Evolutionary conservation across 2,329 filamentous ascomycete genomes (phyloP), one percentile per base, ranked within the genome.

Genomic region (Botrytis sinoallii): DNA sequence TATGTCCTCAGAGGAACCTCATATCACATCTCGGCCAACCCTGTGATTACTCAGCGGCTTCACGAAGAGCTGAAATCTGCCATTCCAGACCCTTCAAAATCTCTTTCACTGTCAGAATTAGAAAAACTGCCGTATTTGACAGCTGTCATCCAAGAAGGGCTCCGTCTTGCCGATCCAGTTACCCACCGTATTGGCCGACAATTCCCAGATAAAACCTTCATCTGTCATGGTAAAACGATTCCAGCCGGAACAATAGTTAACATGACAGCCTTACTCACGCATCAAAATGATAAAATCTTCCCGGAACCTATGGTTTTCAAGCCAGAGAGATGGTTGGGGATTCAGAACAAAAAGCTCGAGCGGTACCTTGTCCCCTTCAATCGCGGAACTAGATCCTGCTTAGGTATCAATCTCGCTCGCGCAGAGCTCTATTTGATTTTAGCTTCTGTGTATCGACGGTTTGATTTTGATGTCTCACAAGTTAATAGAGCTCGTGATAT

Each of bases 261-360:
- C 40, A 83, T 84, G 78, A 83, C 82, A 0, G 77, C 80, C 2
- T 79, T 79, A 8, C 80, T 84, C 42, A 72, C 73, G 22, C 78
- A 82, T 67, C 81, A 81, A 70, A 81, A 80, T 1, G 18, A 77
- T n/a, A 77, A 76, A 10, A 80, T 82, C 72, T 81, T 78, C 67
- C 55, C 70, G 1, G 77, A 82, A n/a, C 61, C 75, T 7, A 64
- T 76, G 60, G 35, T 70, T 20, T 79, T 77, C 35, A 71, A 79
- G 2, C 83, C 83, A 0, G 82, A 84, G 71, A 77, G 84, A 10
- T 85, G 83, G 83, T 73, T 84, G 6, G 78, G 78, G 1, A 78
- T 79, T 32, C 74, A 74, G 14, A 75, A 77, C n/a, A 77, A 78
- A 70, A 70, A 70, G 42, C 72, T 78, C 25, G 76, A 79, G 65